A percentile compares a stretch with the other conserved stretches of the same genome.
These are phyloP conservation scores for Allium cepa DNA, from an alignment of 106 monocot species.

Conservation along the genomic window DNA sequence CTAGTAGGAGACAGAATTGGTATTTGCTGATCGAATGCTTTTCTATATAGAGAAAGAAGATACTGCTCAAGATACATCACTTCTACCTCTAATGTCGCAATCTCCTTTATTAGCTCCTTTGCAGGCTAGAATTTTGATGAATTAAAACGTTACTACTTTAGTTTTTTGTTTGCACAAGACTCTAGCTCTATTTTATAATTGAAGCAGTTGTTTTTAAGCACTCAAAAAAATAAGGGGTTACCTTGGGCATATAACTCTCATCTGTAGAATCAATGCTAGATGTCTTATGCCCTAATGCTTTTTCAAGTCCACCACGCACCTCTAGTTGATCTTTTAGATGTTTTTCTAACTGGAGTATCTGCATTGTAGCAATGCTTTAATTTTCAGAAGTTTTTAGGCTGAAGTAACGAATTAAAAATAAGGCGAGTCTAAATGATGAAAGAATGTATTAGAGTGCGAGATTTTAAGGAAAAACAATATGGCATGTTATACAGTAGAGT, in stretches of 20 bases:
- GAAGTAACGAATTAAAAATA: no score
- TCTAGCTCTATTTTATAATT: neutral
- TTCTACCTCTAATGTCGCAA: constrained; percentile 55
- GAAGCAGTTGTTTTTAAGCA: neutral
- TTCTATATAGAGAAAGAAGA: constrained; percentile 55
- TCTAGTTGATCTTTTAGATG: constrained; percentile 57
- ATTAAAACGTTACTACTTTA: neutral
- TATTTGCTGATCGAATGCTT: constrained; percentile 59
- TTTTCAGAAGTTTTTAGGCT: no score
- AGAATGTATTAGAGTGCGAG: no score
- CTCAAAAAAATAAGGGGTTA: neutral
- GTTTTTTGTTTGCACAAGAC: neutral
- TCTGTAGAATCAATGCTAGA: constrained; percentile 23
- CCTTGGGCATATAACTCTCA: constrained; percentile 51
- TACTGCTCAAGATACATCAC: constrained; percentile 63
- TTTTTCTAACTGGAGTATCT: constrained; percentile 85
- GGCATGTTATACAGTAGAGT: no score
- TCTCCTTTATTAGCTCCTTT: constrained; percentile 57
- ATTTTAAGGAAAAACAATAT: no score
- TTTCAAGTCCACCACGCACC: constrained; percentile 55
- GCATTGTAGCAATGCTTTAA: constrained; percentile 1
- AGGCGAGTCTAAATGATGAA: no score
- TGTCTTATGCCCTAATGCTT: constrained; percentile 58
- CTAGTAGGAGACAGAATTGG: constrained; percentile 22
- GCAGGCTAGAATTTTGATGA: constrained; percentile 26